Evolutionary conservation across 208 protist species (phyloP).

Genomic region (Strigomonas culicis): DNA sequence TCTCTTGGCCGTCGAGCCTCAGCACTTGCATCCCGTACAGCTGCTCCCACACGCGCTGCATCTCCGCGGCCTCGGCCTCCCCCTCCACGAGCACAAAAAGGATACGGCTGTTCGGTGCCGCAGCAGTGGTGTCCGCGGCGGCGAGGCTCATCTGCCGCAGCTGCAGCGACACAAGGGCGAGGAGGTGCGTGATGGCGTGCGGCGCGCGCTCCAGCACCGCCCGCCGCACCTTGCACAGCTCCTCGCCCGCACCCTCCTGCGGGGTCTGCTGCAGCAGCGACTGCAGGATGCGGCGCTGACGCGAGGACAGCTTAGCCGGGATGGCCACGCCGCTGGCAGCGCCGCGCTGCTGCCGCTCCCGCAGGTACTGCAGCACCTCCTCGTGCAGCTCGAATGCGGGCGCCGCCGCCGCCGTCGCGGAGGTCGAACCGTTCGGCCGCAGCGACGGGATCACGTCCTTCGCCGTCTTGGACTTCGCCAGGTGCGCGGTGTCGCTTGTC

Average conservation of each 20-base stretch:
- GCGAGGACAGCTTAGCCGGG: constrained; percentile 15
- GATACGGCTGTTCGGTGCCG: constrained; percentile 7
- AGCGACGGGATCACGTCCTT: constrained; percentile 62
- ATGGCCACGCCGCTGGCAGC: constrained; percentile 3
- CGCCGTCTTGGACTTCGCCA: constrained; percentile 40
- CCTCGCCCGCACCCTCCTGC: background rate
- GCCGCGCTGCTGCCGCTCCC: too few species aligned
- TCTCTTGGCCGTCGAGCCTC: constrained; percentile 15
- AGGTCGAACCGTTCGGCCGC: background rate
- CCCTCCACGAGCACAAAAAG: constrained; percentile 46
- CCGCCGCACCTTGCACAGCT: background rate
- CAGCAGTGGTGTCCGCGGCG: background rate
- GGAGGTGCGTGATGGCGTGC: constrained; percentile 13
- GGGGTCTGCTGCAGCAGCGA: constrained; percentile 12
- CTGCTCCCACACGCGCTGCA: constrained; percentile 21
- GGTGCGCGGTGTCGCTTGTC: constrained; percentile 12
- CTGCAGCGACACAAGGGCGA: constrained; percentile 26
- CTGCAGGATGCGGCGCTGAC: constrained; percentile 18
- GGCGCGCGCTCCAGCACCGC: constrained; percentile 27
- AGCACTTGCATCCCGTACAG: constrained; percentile 29
- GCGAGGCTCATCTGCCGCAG: constrained; percentile 26
- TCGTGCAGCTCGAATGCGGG: too few species aligned
- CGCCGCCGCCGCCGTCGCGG: background rate
- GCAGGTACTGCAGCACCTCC: too few species aligned
- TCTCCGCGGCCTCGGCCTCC: constrained; percentile 15